phyloP scores from a whole-genome alignment of 73 alveolate species.

The Uronychia setigera region DNA sequence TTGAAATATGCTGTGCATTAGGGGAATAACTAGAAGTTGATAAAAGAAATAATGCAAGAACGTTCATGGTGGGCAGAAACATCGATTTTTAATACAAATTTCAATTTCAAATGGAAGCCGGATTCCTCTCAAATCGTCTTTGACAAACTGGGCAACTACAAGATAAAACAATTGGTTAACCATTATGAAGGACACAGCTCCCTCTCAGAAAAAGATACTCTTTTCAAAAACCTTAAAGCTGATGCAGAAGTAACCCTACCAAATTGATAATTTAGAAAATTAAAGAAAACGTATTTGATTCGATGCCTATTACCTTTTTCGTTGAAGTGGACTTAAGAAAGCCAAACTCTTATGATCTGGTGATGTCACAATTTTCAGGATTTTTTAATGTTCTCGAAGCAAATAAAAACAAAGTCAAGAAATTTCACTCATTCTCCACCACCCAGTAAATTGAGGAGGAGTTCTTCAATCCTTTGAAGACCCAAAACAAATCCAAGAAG shows the following conservation, averaged over 20 bases:
- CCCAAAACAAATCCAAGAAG: slow-evolving; percentile 6
- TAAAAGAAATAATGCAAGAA: slow-evolving; percentile 54
- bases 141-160: slow-evolving; percentile 58
- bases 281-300: slow-evolving; percentile 33
- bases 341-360: slow-evolving; percentile 5
- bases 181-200: slow-evolving; percentile 35
- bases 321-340: slow-evolving; percentile 16
- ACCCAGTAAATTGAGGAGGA: not conserved
- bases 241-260: slow-evolving; percentile 11
- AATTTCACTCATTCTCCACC: not conserved
- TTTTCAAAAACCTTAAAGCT: slow-evolving; percentile 27
- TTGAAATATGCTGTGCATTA: slow-evolving; percentile 52
- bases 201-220: slow-evolving; percentile 31
- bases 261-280: slow-evolving; percentile 18
- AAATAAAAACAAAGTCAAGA: slow-evolving; percentile 20
- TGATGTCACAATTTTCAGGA: slow-evolving; percentile 11
- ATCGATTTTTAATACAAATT: slow-evolving; percentile 25
- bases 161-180: slow-evolving; percentile 15
- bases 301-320: slow-evolving; percentile 34
- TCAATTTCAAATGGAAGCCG: slow-evolving; percentile 90
- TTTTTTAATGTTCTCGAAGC: slow-evolving; percentile 31
- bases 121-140: slow-evolving; percentile 73
- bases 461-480: slow-evolving; percentile 44
- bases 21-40: slow-evolving; percentile 72
- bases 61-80: slow-evolving; percentile 69